phyloP scores from a whole-genome alignment of 148 eudicot genomes.

The Beta vulgaris region DNA sequence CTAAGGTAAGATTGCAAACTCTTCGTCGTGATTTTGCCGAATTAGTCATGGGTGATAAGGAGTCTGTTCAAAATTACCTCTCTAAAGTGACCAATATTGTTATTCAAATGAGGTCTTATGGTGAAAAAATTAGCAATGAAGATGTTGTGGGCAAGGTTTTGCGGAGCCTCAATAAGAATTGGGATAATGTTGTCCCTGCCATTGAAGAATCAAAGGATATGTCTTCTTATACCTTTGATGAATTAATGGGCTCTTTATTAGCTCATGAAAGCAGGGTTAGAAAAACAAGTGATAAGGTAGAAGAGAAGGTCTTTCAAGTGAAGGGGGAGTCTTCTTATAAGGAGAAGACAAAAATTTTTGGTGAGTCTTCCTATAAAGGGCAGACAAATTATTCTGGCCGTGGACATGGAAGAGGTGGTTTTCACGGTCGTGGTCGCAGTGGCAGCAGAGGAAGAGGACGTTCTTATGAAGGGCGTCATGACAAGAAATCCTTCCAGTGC shows the following conservation, averaged over 20 bases:
- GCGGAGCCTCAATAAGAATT: neutral
- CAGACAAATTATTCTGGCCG: neutral
- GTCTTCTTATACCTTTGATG: conserved; percentile 2
- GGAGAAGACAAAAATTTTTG: no score
- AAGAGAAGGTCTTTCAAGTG: conserved; percentile 3
- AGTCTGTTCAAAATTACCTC: neutral
- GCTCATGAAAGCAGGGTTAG: neutral
- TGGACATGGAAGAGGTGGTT: no score
- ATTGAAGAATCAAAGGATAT: conserved; percentile 6
- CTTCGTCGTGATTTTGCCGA: neutral
- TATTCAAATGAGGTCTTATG: neutral
- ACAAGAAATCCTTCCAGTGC: neutral
- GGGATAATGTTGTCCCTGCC: neutral
- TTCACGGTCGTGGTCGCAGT: neutral
- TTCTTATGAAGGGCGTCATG: neutral
- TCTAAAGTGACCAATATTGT: neutral
- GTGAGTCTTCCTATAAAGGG: neutral
- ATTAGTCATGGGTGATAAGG: no score
- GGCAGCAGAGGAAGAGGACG: neutral
- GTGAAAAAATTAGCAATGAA: neutral
- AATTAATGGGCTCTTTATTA: conserved; percentile 7
- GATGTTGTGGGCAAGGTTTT: neutral
- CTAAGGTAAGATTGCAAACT: neutral
- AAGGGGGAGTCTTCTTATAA: no score
- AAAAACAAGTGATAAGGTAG: neutral